phyloP scores from a whole-genome alignment of 345 rosid genomes.

The Angophora floribunda region DNA sequence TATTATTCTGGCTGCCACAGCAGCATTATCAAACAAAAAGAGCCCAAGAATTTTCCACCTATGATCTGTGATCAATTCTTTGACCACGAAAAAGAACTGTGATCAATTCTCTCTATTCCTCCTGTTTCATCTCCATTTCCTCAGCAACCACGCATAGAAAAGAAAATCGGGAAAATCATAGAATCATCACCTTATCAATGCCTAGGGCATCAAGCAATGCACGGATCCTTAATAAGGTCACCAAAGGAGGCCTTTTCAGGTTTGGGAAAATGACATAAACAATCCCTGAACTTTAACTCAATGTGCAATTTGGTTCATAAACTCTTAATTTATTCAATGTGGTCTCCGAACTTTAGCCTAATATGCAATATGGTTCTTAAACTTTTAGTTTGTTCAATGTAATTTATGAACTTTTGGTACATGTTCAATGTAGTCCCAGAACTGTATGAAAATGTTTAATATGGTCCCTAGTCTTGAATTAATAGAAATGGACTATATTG shows the following conservation, averaged over 20 bases:
- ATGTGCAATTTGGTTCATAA: too few relatives aligned
- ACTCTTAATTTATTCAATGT: too few relatives aligned
- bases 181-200: conserved; percentile 17
- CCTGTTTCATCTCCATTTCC: background rate
- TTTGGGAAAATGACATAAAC: background rate
- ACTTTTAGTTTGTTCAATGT: too few relatives aligned
- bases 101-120: background rate
- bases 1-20: background rate
- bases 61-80: background rate
- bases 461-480: too few relatives aligned
- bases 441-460: too few relatives aligned
- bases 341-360: too few relatives aligned
- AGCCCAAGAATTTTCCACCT: background rate
- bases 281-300: too few relatives aligned
- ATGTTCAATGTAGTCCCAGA: too few relatives aligned
- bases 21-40: background rate
- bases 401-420: too few relatives aligned
- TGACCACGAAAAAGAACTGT: background rate
- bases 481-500: too few relatives aligned
- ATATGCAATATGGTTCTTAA: too few relatives aligned
- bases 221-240: conserved; percentile 27
- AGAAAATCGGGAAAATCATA: background rate
- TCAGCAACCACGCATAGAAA: background rate
- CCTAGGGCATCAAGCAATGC: conserved; percentile 30
- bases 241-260: conserved; percentile 24